Base-by-base conservation (phyloP, 768 basidiomycete genomes). In the Phanerochaete carnosa region DNA sequence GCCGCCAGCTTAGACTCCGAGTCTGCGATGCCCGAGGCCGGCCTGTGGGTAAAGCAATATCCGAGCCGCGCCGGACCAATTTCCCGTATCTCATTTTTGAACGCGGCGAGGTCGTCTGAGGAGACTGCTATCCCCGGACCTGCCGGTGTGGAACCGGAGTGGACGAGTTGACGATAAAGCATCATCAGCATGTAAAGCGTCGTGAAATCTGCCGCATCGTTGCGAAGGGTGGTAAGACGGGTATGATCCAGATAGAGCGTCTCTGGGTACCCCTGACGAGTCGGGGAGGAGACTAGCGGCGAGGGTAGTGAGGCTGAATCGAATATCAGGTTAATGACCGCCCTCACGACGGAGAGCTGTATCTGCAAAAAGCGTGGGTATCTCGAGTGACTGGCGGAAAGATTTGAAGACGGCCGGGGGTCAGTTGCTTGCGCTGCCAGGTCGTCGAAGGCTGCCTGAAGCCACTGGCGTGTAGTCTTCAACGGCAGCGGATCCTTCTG, bases 121-220 rank as follows among this genome's bases (percentile, higher is more conserved):
- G 76, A 77, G 54, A 77, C 69, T 12, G 65, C 73, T 63, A 69
- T 66, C 65, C 71, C 67, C 60, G 70, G 35, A 5, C 50, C 43
- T 47, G 54, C 49, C 23, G 58, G 22, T 3, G 52, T 39, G 11
- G 63, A 23, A 5, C 78, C 77, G 57, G 85, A 82, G 65, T 81
- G 80, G 43, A 84, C 74, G 64, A 94, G 82, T 69, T 93, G 89
- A 45, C 91, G 85, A 70, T 86, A 93, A 23, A 94, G 84, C 67
- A 94, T 77, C 35, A 92, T 77, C 65, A 93, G 84, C 84, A 94
- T 88, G 74, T 89, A 91, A 54, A 92, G 74, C 47, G 87, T 83
- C 22, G 85, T 84, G 45, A 88, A 77, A 66, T 95, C 93, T 29
- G 85, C 80, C 0, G 87, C 87, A 61, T 96, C 94, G 45, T 83